phyloP scores from a whole-genome alignment of 805 yeast genomes.

The Teunomyces tritomae region DNA sequence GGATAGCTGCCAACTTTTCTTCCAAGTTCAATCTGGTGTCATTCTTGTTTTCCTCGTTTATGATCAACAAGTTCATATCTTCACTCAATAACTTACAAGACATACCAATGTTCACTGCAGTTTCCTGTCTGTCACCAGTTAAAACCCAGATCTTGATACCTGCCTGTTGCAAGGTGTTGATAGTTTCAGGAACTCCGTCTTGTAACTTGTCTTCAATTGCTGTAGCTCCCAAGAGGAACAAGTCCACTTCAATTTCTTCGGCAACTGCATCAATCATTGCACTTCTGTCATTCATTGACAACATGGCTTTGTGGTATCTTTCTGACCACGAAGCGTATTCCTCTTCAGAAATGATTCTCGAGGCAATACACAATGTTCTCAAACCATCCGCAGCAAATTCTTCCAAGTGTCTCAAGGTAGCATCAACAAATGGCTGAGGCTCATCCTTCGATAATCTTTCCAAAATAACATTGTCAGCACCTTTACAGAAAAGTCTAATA shows the following conservation, averaged over 20 bases:
- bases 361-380: conserved; percentile 90
- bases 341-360: conserved; percentile 70
- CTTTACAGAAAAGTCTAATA: conserved; percentile 86
- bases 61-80: conserved; percentile 89
- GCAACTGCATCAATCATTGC: conserved; percentile 84
- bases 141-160: conserved; percentile 97
- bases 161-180: conserved; percentile 90
- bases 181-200: conserved; percentile 98
- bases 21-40: conserved; percentile 72
- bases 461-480: conserved; percentile 95
- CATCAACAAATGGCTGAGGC: conserved; percentile 72
- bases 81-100: conserved; percentile 91
- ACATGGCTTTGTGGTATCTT: conserved; percentile 73
- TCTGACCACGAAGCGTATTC: conserved; percentile 74
- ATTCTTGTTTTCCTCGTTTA: conserved; percentile 80
- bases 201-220: conserved; percentile 98
- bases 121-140: conserved; percentile 98
- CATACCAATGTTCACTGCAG: conserved; percentile 98
- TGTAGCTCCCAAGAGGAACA: conserved; percentile 89
- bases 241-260: conserved; percentile 75
- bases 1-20: conserved; percentile 73
- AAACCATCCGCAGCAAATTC: conserved; percentile 96
- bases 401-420: conserved; percentile 84
- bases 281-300: conserved; percentile 72
- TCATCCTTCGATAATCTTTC: conserved; percentile 69